Base-by-base conservation (phyloP, 2,329 filamentous ascomycete genomes). In the Fusarium clavum region DNA sequence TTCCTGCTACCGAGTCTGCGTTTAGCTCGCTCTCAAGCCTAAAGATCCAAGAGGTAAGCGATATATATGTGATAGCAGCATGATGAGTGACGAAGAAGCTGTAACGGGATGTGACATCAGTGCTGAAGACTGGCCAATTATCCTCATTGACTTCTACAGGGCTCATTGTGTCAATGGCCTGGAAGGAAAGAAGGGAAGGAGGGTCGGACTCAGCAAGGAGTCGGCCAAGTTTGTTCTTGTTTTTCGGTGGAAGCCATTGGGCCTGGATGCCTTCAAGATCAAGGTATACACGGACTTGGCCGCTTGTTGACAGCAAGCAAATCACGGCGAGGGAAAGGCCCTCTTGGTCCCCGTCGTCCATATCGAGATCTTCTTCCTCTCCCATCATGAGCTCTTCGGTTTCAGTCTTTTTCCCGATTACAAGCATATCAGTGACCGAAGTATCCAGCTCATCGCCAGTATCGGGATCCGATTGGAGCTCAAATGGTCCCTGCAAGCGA, bases 251-350 rank as follows among this genome's bases (percentile, higher is more conserved):
- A 22, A 91, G 79, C 89, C 89, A 91, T 74, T 90, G 86, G n/a
- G 89, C 89, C 75, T 91, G 86, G 18, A 90, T 83, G 3, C 88
- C 88, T 12, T 89, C 85, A 4, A 89, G 72, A 70, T 91, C 89
- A 14, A 91, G 81, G 70, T 88, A 90, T 40, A 91, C 81, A 45
- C 87, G 84, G 59, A 90, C 81, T 73, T 87, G 87, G 6, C 89
- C 89, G 70, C 86, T 89, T 5, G 85, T 87, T 2, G 88, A 88
- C 3, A 91, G 80, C 11, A 91, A 77, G 73, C 88, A 90, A 47
- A 91, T 76, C 32, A 90, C 80, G 7, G 86, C 82, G 27, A 91
- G 79, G 3, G 89, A 91, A 20, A 90, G 78, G 7, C 89, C 89
- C 67, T 89, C 87, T 63, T 84, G 82, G 58, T 90, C 87, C 12